Conservation (phyloP, 768 basidiomycete genomes). For the Rhodotorula kratochvilovae region DNA sequence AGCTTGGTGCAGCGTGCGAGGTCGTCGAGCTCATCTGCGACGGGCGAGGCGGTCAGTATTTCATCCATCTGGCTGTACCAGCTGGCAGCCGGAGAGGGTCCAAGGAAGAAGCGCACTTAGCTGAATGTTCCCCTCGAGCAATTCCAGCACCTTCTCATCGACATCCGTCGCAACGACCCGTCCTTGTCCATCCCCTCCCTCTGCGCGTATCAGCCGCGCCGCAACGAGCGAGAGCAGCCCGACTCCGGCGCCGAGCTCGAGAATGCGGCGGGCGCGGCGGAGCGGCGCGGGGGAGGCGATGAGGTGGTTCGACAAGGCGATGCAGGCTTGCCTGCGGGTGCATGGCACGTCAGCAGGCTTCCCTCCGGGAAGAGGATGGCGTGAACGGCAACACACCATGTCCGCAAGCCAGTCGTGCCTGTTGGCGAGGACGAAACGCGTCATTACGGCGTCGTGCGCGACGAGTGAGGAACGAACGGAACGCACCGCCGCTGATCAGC, state of each 20-base stretch:
- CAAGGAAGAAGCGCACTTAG: slow-evolving; percentile 5
- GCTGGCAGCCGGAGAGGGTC: too few species aligned
- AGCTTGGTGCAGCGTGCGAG: background rate
- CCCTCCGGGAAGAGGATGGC: too few species aligned
- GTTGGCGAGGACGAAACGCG: background rate
- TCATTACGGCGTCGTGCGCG: too few species aligned
- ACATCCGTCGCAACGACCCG: slow-evolving; percentile 27
- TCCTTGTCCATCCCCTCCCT: background rate
- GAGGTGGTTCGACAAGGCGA: slow-evolving; percentile 35
- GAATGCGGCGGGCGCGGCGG: background rate
- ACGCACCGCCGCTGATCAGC: slow-evolving; percentile 33
- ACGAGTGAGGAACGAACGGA: too few species aligned
- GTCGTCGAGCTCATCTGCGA: background rate
- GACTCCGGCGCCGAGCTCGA: slow-evolving; percentile 35
- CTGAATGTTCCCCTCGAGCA: slow-evolving; percentile 17
- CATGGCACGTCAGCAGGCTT: background rate
- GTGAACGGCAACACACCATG: slow-evolving; percentile 22
- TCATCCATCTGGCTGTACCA: too few species aligned
- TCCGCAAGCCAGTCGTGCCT: slow-evolving; percentile 30
- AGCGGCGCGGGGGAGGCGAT: background rate
- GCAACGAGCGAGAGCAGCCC: slow-evolving; percentile 29
- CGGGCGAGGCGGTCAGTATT: background rate
- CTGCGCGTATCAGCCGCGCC: background rate
- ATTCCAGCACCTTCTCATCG: slow-evolving; percentile 21
- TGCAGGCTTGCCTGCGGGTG: slow-evolving; percentile 34